Base-by-base conservation (phyloP, 139 green algal species). In the Auxenochlorella protothecoides region DNA sequence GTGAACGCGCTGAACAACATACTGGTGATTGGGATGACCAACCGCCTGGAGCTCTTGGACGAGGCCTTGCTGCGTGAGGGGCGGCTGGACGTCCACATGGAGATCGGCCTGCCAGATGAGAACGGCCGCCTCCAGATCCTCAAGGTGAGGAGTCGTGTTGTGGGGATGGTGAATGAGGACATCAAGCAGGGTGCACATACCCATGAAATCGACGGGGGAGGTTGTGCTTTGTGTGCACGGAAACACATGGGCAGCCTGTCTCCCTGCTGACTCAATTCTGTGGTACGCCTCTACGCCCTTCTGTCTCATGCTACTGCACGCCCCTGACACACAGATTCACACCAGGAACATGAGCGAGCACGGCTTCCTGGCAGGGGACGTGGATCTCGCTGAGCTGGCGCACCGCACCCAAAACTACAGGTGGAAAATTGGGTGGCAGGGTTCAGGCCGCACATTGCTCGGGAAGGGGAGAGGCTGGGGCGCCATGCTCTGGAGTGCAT, bases 1-100 rank as follows among this genome's bases (percentile, higher is more conserved):
- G 95, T 99, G 72, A 94, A 99, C 77, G 84, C 93, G 9, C 82
- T 99, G 14, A 98, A 99, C 87, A 99, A 99, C 84, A 98, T 99
- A 79, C 85, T 99, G 71, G 84, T 99, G 13, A 99, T 99, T 73
- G 94, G 92, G 70, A 96, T 96, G 91, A 96, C 83, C 75, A 89
- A 89, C 72, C 77, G 92, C 69, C 90, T 88, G 68, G 95, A 99
- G 83, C 95, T 99, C 90, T 90, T 99, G 51, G 95, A 99, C 79
- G 95, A 99, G 80, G 95, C 95, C 27, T 81, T 99, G 71, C 81
- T 98, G 72, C 84, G 95, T 5, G 93, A 94, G 0, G 95, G 95
- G 2, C 88, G 95, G 15, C 80, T 99, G 72, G 92, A 97, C 79
- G 90, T 97, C 69, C 91, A 97, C 69, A 89, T 99, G 14, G 95